Evolutionary conservation across 75 land plant genomes (phyloP).

Genomic region (Cryptomeria japonica): DNA sequence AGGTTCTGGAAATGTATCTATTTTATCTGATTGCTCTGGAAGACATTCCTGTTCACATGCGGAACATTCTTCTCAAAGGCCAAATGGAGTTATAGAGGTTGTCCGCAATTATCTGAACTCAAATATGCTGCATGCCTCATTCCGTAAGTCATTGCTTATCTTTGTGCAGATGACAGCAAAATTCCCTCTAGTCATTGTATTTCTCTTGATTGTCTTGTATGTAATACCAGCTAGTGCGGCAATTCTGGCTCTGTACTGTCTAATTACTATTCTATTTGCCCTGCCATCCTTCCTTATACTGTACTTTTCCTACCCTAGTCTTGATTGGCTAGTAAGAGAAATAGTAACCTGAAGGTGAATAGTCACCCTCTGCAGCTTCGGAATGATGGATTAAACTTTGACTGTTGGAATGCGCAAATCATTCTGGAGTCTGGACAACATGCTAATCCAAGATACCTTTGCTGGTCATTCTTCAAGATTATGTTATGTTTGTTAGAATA

Average conservation of each 20-base stretch:
- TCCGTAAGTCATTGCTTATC: constrained; percentile 36
- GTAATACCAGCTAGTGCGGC: constrained; percentile 69
- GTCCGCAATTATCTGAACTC: constrained; percentile 10
- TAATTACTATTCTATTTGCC: constrained; percentile 75
- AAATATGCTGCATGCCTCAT: constrained; percentile 29
- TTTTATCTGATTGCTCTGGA: not conserved
- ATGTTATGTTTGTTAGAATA: not conserved
- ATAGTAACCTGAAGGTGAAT: constrained; percentile 46
- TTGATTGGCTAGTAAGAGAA: constrained; percentile 77
- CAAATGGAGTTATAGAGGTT: not conserved
- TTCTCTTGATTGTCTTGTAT: constrained; percentile 63
- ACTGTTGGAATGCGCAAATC: not conserved
- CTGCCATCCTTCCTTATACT: constrained; percentile 78
- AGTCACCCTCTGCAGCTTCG: not conserved
- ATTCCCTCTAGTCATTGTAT: constrained; percentile 61
- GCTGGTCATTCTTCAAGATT: not conserved
- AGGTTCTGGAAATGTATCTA: not conserved
- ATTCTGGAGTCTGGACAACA: not conserved
- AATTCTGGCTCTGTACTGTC: constrained; percentile 59
- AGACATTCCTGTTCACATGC: not conserved
- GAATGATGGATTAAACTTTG: not conserved
- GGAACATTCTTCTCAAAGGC: constrained; percentile 2
- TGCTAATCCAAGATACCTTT: not conserved
- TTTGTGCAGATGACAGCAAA: constrained; percentile 59
- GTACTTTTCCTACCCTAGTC: constrained; percentile 81